Evolutionary conservation across 768 basidiomycete genomes (phyloP), one percentile per base, ranked within the genome.

Genomic region (Austroboletus festivus): DNA sequence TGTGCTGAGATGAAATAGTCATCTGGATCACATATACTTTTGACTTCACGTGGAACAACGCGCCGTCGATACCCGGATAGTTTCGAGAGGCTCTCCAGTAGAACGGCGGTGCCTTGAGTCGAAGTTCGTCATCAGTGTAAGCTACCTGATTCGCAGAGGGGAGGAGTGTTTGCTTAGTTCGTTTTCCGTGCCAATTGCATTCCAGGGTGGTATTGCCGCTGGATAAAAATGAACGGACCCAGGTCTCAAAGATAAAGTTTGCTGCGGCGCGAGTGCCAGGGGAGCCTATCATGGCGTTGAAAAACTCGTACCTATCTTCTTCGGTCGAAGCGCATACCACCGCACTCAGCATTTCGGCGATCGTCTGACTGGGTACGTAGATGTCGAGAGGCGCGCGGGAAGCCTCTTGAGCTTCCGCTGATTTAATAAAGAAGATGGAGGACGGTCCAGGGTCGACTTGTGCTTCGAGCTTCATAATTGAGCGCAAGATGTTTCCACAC

Each of bases 281-380:
- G 22, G 16, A 50, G 11, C 19, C 16, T 6, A 47, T 22, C 45
- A 51, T 41, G 4, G 19, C 24, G 10, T 47, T 47, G 45, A 47
- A 47, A 18, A 50, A 41, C 16, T 46, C 24, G 24, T 47, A 44
- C 22, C 44, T 50, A 6, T 50, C 49, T 26, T 31, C 38, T 28
- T 46, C 44, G 3, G 16, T 38, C 8, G 44, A 22, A 21, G 18
- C 20, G 24, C 24, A 28, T 12, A 28, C 28, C 7, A 12, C 28
- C 28, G 28, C 28, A 6, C 28, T 12, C 28, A 28, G 28, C 12
- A 28, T 28, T 12, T 28, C 12, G 5, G 28, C 28, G 12, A 28
- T 28, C 28, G 28, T 28, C 12, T 28, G 7, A 28, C 7, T 28
- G 28, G 28, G 28, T 28, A 28, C 12, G 12, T 28, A 28, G 28